A percentile compares a stretch with the other conserved stretches of the same genome.
Evolutionary conservation across 331 rosid genomes (phyloP).

Genomic region (Telfairia occidentalis): DNA sequence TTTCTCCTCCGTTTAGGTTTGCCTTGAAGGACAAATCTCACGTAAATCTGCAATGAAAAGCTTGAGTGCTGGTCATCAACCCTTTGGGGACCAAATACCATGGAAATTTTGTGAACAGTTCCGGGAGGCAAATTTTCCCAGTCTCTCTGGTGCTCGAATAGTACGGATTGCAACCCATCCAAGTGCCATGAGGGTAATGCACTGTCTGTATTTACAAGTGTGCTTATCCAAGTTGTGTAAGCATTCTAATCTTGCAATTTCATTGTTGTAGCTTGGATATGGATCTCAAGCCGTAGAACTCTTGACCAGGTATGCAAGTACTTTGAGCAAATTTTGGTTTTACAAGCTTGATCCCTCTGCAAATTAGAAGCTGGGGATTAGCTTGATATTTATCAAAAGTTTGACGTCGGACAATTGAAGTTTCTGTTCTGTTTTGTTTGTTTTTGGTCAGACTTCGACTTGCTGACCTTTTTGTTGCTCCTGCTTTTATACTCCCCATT

Average conservation of each 20-base stretch:
- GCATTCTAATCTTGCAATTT: conserved; percentile 9
- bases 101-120: conserved; percentile 95
- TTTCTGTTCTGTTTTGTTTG: background rate
- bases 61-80: conserved; percentile 72
- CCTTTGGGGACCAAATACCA: conserved; percentile 90
- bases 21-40: conserved; percentile 91
- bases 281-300: conserved; percentile 97
- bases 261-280: conserved; percentile 67
- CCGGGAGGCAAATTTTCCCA: conserved; percentile 74
- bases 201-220: conserved; percentile 9
- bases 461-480: background rate
- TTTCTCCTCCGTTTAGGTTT: conserved; percentile 31
- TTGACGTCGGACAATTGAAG: background rate
- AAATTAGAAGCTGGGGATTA: background rate
- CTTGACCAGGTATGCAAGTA: conserved; percentile 62
- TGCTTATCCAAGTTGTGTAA: conserved; percentile 13
- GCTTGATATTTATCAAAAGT: conserved; percentile 18
- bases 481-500: background rate
- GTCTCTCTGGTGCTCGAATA: conserved; percentile 89
- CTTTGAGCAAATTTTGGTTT: background rate
- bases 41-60: conserved; percentile 68
- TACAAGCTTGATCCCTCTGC: background rate
- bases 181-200: conserved; percentile 73
- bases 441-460: background rate
- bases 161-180: conserved; percentile 98